Evolutionary conservation across 2,329 filamentous ascomycete species (phyloP), one percentile per base, ranked within the genome.

Genomic region (Endothia cerciana): DNA sequence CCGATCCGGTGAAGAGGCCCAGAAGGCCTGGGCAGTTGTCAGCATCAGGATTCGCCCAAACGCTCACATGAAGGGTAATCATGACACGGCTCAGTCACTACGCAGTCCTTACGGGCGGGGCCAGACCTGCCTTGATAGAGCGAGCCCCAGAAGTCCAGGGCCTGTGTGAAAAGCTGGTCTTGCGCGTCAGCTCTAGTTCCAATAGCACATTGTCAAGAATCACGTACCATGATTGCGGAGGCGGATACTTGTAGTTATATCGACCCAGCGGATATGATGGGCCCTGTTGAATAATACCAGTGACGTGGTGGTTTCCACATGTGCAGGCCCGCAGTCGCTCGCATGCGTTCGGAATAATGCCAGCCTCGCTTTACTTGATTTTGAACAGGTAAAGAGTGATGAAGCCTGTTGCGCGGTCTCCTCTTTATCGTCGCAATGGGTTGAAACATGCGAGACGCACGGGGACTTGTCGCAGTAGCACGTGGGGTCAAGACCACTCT

Each of bases 1-100:
- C 64, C 5, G 69, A 62, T 4, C 72, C 73, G 0, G 73, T 73
- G 1, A 73, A 72, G 40, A 73, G 60, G 49, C 62, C 69, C n/a
- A 77, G 68, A 73, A 77, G 74, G 25, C 71, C 71, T 25, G 70
- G 71, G 10, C 77, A 63, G 47, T 75, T 75, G 41, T 73, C 73
- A 51, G 22, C 25, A 30, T 19, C 45, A 49, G n/a, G 19, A n/a
- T 5, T 5, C 47, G 17, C 33, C 33, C 10, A 10, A 36, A 1
- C 6, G 33, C 33, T 36, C 33, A 36, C 33, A 36, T 5, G 33
- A 36, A 10, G 33, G 6, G 33, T 36, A 10, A 10, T 10, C 33
- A 10, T 1, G 33, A 36, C 19, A 17, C 4, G 13, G 41, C 19
- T 15, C 41, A 15, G 41, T 30, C 22, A 30, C 43, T 19, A 19